These are phyloP conservation scores for Sinapis alba DNA, from an alignment of 441 rosid genomes.

Conservation along the genomic window DNA sequence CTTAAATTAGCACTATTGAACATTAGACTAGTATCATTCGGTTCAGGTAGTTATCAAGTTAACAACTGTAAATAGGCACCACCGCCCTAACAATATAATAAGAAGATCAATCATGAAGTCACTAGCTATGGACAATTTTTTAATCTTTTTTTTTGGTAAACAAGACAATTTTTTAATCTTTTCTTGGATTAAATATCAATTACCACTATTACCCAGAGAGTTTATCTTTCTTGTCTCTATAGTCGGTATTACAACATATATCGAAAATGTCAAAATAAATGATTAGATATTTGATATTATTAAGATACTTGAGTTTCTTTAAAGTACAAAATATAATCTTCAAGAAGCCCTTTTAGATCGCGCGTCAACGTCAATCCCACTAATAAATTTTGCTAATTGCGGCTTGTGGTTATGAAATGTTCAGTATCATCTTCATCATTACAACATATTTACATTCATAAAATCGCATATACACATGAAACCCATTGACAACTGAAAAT, in stretches of 20 bases:
- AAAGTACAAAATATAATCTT: conserved; percentile 27
- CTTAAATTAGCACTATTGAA: too few relatives aligned
- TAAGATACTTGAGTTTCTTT: conserved; percentile 18
- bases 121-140: not conserved
- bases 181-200: not conserved
- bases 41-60: not conserved
- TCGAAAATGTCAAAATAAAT: conserved; percentile 24
- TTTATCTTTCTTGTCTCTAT: not conserved
- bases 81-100: conserved; percentile 32
- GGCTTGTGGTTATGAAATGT: not conserved
- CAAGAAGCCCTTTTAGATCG: conserved; percentile 13
- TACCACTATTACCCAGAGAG: conserved; percentile 1
- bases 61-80: conserved; percentile 25
- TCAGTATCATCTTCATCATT: conserved; percentile 7
- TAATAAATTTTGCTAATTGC: conserved; percentile 10
- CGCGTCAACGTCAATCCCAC: conserved; percentile 29
- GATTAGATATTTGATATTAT: conserved; percentile 19
- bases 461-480: conserved; percentile 3
- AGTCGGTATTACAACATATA: not conserved
- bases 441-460: not conserved
- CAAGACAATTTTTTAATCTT: not conserved
- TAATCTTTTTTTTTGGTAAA: too few relatives aligned
- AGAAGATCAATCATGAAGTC: conserved; percentile 1
- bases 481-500: not conserved
- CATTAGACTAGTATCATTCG: too few relatives aligned